phyloP scores from a whole-genome alignment of 352 stramenopile genomes.

The Phytophthora syringae region DNA sequence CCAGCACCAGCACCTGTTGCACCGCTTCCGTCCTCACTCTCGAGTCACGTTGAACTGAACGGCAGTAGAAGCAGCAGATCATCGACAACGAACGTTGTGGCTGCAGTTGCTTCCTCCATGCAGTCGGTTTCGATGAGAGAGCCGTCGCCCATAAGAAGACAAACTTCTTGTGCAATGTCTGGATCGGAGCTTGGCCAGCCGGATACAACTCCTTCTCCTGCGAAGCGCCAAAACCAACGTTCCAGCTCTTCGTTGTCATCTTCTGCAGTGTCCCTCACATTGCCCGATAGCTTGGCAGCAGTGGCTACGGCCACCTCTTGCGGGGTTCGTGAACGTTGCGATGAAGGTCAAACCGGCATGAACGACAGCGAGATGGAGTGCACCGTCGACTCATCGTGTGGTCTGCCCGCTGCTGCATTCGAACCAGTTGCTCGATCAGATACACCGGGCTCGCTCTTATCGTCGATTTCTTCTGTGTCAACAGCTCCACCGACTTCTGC shows the following conservation, averaged over 20 bases:
- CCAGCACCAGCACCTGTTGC: slow-evolving; percentile 24
- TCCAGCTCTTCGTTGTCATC: slow-evolving; percentile 19
- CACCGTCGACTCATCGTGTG: slow-evolving; percentile 30
- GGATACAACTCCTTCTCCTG: slow-evolving; percentile 5
- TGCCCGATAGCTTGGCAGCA: slow-evolving; percentile 15
- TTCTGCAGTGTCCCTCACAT: slow-evolving; percentile 10
- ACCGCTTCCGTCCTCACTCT: slow-evolving; percentile 25
- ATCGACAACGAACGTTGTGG: background rate
- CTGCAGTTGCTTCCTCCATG: background rate
- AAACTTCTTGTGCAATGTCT: slow-evolving; percentile 25
- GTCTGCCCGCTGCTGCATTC: slow-evolving; percentile 5
- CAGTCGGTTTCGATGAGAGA: slow-evolving; percentile 10
- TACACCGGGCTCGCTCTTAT: slow-evolving; percentile 7
- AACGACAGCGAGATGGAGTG: slow-evolving; percentile 25
- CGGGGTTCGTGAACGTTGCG: slow-evolving; percentile 12
- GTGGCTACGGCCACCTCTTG: slow-evolving; percentile 20
- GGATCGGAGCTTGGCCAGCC: slow-evolving; percentile 20
- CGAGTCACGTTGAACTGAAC: slow-evolving; percentile 5
- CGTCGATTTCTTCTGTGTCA: slow-evolving; percentile 30
- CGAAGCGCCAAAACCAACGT: slow-evolving; percentile 1
- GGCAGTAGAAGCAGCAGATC: slow-evolving; percentile 11
- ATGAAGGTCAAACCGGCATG: slow-evolving; percentile 2
- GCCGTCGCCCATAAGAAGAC: slow-evolving; percentile 17
- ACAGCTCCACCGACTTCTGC: slow-evolving; percentile 4
- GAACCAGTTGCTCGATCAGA: slow-evolving; percentile 9